These are phyloP conservation scores for Aureobasidium namibiae DNA, from an alignment of 2,329 filamentous ascomycete genomes.

Conservation along the genomic window DNA sequence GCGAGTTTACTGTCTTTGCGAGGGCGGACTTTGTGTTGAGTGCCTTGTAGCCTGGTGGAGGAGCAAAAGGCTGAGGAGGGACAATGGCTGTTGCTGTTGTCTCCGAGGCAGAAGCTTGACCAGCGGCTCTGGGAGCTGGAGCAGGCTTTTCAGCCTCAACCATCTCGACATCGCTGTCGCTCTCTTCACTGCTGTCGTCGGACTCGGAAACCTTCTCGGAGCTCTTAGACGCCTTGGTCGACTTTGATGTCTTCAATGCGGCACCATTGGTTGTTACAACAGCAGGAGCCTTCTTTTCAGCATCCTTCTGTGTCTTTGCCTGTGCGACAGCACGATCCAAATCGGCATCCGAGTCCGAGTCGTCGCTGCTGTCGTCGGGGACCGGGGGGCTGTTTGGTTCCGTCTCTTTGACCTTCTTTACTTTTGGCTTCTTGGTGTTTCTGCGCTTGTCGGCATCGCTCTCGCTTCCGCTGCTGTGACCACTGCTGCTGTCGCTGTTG, in stretches of 20 bases:
- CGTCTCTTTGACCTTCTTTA: conserved; percentile 19
- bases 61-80: conserved; percentile 23
- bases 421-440: conserved; percentile 18
- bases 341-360: conserved; percentile 12
- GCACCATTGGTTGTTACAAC: conserved; percentile 17
- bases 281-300: conserved; percentile 13
- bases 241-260: conserved; percentile 23
- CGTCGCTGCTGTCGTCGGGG: conserved; percentile 16
- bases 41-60: conserved; percentile 39
- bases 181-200: conserved; percentile 17
- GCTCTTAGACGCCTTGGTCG: conserved; percentile 12
- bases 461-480: conserved; percentile 27
- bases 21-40: conserved; percentile 39
- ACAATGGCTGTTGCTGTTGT: background rate
- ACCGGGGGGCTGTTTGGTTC: conserved; percentile 20
- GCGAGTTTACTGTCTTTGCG: conserved; percentile 28
- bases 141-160: conserved; percentile 17
- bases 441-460: conserved; percentile 23
- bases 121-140: background rate
- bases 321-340: background rate
- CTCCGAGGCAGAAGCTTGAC: background rate
- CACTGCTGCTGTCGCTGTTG: conserved; percentile 19
- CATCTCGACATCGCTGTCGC: conserved; percentile 19
- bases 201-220: conserved; percentile 13
- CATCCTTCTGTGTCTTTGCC: conserved; percentile 17